Evolutionary conservation across 345 rosid species (phyloP).

Genomic region (Anastatica hierochuntica): DNA sequence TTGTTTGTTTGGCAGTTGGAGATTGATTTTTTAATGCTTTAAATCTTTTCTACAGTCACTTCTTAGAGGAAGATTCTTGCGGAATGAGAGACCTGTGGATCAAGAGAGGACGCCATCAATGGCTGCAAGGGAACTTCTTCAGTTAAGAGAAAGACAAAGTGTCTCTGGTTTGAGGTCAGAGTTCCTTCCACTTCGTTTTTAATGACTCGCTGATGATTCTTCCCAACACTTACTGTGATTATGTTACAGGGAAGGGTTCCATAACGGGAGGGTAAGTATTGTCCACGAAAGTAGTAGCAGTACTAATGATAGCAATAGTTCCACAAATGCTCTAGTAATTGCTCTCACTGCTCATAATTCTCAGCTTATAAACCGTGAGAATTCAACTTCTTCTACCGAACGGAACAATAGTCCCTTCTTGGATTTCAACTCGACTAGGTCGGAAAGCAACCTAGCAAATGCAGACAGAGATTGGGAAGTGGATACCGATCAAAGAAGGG

Average conservation of each 20-base stretch:
- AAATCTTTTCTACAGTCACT: slow-evolving; percentile 52
- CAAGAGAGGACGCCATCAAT: slow-evolving; percentile 68
- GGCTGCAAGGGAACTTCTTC: slow-evolving; percentile 81
- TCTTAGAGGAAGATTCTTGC: slow-evolving; percentile 90
- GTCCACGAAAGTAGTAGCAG: slow-evolving; percentile 59
- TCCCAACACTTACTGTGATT: too few relatives aligned
- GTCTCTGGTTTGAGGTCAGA: slow-evolving; percentile 89
- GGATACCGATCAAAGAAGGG: slow-evolving; percentile 33
- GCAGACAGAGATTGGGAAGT: slow-evolving; percentile 47
- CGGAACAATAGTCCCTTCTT: slow-evolving; percentile 29
- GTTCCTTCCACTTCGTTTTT: too few relatives aligned
- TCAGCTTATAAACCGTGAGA: slow-evolving; percentile 37
- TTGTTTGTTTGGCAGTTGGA: background rate
- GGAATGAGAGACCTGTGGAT: slow-evolving; percentile 73
- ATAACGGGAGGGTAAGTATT: slow-evolving; percentile 57
- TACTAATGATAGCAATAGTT: slow-evolving; percentile 27
- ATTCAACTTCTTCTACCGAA: slow-evolving; percentile 33
- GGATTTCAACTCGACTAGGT: slow-evolving; percentile 34
- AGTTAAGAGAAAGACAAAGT: slow-evolving; percentile 77
- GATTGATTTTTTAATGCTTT: slow-evolving; percentile 15
- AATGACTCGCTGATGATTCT: background rate
- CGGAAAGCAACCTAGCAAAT: slow-evolving; percentile 31
- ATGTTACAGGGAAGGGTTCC: slow-evolving; percentile 98
- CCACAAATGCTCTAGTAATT: slow-evolving; percentile 32
- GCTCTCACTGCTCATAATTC: slow-evolving; percentile 32